phyloP scores from a whole-genome alignment of 2,329 filamentous ascomycete species.

The Samsoniella hepiali region DNA sequence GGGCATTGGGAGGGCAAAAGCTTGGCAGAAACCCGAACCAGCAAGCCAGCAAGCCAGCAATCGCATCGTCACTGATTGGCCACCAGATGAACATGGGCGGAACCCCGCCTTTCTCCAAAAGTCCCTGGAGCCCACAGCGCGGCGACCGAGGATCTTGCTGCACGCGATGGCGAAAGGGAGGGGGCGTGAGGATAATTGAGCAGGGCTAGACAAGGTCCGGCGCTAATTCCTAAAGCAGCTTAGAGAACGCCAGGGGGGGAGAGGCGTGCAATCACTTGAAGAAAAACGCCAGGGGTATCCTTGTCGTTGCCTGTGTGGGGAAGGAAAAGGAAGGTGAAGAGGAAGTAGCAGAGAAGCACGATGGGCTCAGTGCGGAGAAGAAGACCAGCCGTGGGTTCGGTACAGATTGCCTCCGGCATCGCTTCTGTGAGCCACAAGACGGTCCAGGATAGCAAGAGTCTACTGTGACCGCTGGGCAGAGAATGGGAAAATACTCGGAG shows the following conservation, averaged over 20 bases:
- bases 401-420: not conserved
- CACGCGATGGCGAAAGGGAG: not conserved
- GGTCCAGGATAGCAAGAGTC: too few relatives aligned
- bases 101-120: constrained; percentile 16
- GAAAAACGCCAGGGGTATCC: not conserved
- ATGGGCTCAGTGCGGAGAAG: constrained; percentile 1
- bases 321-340: not conserved
- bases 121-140: constrained; percentile 5
- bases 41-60: not conserved
- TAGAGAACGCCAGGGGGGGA: not conserved
- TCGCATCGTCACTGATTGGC: constrained; percentile 12
- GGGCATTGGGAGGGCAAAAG: not conserved
- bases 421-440: not conserved
- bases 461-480: not conserved
- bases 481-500: not conserved
- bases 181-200: not conserved
- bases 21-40: not conserved
- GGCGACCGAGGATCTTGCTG: not conserved
- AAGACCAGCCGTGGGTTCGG: not conserved
- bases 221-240: not conserved
- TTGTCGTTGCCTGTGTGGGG: not conserved
- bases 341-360: not conserved
- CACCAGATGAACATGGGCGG: not conserved
- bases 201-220: not conserved
- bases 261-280: not conserved